phyloP scores from a whole-genome alignment of 306 rosid species.

The Oemleria cerasiformis region DNA sequence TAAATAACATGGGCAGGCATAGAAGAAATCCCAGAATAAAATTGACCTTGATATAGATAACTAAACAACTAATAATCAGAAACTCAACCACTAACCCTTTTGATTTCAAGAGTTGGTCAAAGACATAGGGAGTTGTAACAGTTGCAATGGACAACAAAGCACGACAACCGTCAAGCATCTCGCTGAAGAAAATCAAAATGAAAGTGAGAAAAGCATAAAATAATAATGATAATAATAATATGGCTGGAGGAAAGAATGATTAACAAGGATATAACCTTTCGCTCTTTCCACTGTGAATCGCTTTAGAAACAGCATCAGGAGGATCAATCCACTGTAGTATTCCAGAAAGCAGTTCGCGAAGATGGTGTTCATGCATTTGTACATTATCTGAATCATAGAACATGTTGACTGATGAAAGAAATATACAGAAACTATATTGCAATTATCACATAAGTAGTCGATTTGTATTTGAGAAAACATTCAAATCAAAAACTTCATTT shows the following conservation, averaged over 20 bases:
- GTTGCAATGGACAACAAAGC: conserved; percentile 82
- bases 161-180: conserved; percentile 97
- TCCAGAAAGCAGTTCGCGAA: conserved; percentile 74
- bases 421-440: not conserved
- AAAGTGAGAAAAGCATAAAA: conserved; percentile 20
- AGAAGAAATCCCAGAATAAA: not conserved
- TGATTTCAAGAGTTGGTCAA: conserved; percentile 69
- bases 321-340: conserved; percentile 94
- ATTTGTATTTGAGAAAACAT: not conserved
- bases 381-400: conserved; percentile 55
- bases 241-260: conserved; percentile 12
- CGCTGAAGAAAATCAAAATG: conserved; percentile 52
- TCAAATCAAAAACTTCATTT: not conserved
- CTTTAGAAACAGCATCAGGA: conserved; percentile 71
- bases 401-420: conserved; percentile 12
- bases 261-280: conserved; percentile 60
- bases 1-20: not conserved
- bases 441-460: not conserved
- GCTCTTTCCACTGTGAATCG: conserved; percentile 74
- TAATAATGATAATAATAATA: not conserved
- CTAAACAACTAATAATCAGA: conserved; percentile 11
- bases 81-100: conserved; percentile 44
- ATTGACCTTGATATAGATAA: not conserved
- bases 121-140: conserved; percentile 61
- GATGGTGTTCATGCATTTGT: conserved; percentile 75